Conservation (phyloP, 805 yeast genomes). For the Lipomyces orientalis region DNA sequence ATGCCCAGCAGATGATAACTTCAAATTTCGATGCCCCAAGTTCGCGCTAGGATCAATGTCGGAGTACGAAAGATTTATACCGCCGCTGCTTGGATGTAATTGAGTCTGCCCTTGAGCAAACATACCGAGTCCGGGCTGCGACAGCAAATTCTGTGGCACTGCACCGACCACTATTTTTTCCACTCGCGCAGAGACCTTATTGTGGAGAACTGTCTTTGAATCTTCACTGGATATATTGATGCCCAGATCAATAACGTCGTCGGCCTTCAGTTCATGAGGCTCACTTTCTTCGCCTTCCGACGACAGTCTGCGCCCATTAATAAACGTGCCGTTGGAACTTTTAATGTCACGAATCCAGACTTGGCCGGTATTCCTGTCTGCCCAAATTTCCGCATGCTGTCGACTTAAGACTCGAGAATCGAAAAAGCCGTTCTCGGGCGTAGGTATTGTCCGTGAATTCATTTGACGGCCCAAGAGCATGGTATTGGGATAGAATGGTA, state of each 20-base stretch:
- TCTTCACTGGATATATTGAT: slow-evolving; percentile 69
- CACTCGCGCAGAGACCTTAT: slow-evolving; percentile 83
- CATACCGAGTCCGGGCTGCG: not conserved
- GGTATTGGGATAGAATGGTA: slow-evolving; percentile 83
- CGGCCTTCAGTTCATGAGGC: slow-evolving; percentile 68
- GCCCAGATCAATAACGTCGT: slow-evolving; percentile 91
- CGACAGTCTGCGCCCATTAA: slow-evolving; percentile 74
- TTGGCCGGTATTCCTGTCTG: slow-evolving; percentile 66
- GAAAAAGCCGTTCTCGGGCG: slow-evolving; percentile 84
- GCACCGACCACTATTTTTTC: slow-evolving; percentile 58
- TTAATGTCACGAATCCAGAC: slow-evolving; percentile 84
- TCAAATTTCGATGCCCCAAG: slow-evolving; percentile 1
- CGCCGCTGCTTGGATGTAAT: slow-evolving; percentile 9
- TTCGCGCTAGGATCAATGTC: slow-evolving; percentile 22
- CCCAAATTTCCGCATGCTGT: slow-evolving; percentile 89
- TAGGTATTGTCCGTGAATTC: slow-evolving; percentile 58
- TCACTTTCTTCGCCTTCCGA: slow-evolving; percentile 59
- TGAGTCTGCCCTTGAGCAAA: not conserved
- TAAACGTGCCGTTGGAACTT: slow-evolving; percentile 92
- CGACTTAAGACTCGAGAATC: slow-evolving; percentile 92
- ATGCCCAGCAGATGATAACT: not conserved
- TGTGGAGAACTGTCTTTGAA: slow-evolving; percentile 66
- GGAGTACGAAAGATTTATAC: slow-evolving; percentile 8
- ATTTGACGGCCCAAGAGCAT: slow-evolving; percentile 88
- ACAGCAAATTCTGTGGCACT: not conserved